Percentiles rank a stretch among this genome's conserved stretches.
phyloP scores from a whole-genome alignment of 208 protist species.

The Acanthamoeba healyi region DNA sequence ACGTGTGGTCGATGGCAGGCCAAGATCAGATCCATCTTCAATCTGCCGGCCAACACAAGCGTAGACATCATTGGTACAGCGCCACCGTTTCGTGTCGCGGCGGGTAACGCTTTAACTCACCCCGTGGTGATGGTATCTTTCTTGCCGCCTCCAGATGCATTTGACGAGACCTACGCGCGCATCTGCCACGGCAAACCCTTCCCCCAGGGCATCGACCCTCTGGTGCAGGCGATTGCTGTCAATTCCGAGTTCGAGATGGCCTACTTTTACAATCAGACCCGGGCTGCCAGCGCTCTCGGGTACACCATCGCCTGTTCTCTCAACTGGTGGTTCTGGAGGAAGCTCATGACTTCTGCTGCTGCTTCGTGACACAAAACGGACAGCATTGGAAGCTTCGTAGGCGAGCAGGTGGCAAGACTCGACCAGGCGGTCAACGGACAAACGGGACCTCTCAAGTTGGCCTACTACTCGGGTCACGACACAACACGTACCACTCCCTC shows the following conservation, averaged over 20 bases:
- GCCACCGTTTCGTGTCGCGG: neutral
- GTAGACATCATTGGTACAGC: neutral
- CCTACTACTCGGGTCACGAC: neutral
- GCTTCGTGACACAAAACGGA: neutral
- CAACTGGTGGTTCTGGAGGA: neutral
- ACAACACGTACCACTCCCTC: neutral
- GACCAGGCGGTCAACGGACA: neutral
- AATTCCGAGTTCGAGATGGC: conserved; percentile 13
- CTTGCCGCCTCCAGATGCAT: neutral
- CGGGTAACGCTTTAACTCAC: neutral
- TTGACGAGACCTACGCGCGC: neutral
- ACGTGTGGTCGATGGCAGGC: neutral
- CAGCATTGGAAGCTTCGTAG: conserved; percentile 13
- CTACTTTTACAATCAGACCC: conserved; percentile 12
- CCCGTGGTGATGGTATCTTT: neutral
- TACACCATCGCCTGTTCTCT: neutral
- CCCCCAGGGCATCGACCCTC: neutral
- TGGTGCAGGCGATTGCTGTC: neutral
- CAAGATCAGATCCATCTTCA: conserved; percentile 45
- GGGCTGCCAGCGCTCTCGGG: neutral
- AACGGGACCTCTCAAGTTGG: neutral
- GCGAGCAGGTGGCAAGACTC: neutral
- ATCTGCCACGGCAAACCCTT: conserved; percentile 15
- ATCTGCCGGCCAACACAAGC: neutral
- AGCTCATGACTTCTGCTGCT: neutral